phyloP scores from a whole-genome alignment of 2,329 filamentous ascomycete genomes.

The Sporothrix brunneoviolacea region DNA sequence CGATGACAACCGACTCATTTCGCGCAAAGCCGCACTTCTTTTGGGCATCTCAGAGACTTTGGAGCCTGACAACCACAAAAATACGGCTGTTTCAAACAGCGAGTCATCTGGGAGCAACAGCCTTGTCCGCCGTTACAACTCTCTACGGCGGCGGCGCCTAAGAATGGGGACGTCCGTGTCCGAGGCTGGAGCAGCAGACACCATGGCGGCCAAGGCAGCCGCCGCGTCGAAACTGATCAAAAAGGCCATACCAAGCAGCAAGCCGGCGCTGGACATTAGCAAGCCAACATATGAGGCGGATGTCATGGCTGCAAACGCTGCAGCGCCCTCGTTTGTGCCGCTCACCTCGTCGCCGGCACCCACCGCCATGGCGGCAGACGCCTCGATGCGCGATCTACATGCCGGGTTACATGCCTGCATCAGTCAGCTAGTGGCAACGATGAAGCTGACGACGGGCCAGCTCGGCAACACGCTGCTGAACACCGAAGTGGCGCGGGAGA shows the following conservation, averaged over 20 bases:
- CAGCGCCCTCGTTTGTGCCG: neutral
- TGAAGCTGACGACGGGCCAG: conserved; percentile 26
- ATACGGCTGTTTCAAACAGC: neutral
- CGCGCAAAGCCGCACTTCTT: conserved; percentile 20
- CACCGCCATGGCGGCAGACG: conserved; percentile 9
- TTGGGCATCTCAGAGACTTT: conserved; percentile 15
- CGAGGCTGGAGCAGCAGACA: neutral
- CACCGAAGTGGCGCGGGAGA: conserved; percentile 18
- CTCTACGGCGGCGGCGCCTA: conserved; percentile 6
- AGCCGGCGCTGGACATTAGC: neutral
- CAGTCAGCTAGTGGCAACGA: conserved; percentile 42
- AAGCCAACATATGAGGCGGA: too few species aligned
- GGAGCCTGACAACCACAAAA: conserved; percentile 5
- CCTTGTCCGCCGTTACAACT: conserved; percentile 13
- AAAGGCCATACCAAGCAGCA: neutral
- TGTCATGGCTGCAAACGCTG: neutral
- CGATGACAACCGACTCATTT: conserved; percentile 19
- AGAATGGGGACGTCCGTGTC: neutral
- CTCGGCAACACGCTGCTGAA: conserved; percentile 14
- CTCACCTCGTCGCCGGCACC: too few species aligned
- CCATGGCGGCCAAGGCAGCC: neutral
- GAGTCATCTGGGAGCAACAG: neutral
- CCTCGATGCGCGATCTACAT: conserved; percentile 38
- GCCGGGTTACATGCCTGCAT: conserved; percentile 46
- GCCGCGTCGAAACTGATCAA: neutral